Evolutionary conservation across 164 flowering plant species (phyloP).

Genomic region (Protea cynaroides): DNA sequence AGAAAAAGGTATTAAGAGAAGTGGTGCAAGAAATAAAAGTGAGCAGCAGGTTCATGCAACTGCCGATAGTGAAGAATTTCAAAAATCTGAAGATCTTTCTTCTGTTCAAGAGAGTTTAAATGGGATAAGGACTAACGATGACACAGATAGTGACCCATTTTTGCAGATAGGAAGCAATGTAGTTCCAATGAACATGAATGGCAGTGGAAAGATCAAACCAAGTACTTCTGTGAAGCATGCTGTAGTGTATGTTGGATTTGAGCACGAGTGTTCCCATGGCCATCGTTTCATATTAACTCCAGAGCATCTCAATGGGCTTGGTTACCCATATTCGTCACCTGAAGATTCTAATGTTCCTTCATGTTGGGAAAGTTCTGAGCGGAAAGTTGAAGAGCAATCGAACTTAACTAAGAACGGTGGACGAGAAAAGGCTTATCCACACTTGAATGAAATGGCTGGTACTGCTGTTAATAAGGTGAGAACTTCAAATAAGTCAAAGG

Average conservation of each 20-base stretch:
- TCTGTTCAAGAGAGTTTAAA: slow-evolving; percentile 25
- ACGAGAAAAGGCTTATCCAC: slow-evolving; percentile 33
- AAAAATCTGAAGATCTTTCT: slow-evolving; percentile 23
- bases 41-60: slow-evolving; percentile 21
- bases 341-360: slow-evolving; percentile 35
- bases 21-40: slow-evolving; percentile 21
- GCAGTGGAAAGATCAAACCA: slow-evolving; percentile 26
- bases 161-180: slow-evolving; percentile 62
- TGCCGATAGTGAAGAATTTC: slow-evolving; percentile 25
- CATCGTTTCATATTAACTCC: slow-evolving; percentile 74
- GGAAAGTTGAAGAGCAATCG: slow-evolving; percentile 19
- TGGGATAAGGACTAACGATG: slow-evolving; percentile 13
- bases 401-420: slow-evolving; percentile 32
- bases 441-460: slow-evolving; percentile 21
- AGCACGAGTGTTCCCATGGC: slow-evolving; percentile 90
- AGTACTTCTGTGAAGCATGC: slow-evolving; percentile 36
- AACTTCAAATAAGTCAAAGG: slow-evolving; percentile 28
- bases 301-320: slow-evolving; percentile 61
- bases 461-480: slow-evolving; percentile 25
- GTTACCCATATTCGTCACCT: slow-evolving; percentile 30
- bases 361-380: slow-evolving; percentile 24
- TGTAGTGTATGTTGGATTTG: slow-evolving; percentile 73
- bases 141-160: slow-evolving; percentile 32
- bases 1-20: slow-evolving; percentile 43
- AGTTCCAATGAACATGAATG: slow-evolving; percentile 37